Base-by-base conservation (phyloP, 75 land plant genomes). In the Adiantum capillusveneris region DNA sequence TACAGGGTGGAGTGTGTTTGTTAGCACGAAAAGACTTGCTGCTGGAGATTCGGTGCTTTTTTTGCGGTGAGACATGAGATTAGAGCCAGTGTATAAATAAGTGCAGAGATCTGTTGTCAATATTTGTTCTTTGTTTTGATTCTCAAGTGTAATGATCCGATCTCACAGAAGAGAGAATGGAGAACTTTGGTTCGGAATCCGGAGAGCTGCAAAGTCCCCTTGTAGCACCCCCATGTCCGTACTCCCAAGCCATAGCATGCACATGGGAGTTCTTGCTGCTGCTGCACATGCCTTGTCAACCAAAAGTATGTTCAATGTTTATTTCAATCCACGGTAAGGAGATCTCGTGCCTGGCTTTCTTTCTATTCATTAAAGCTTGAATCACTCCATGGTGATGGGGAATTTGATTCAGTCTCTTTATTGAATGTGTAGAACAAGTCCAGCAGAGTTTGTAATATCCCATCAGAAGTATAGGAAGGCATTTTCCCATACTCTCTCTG, bases 1-100 rank as follows among this genome's bases (percentile, higher is more conserved):
- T 13, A 91, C 92, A 48, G 97, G 97, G n/a, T 91, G 97, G 97
- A 87, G 97, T 76, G 88, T 86, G n/a, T 91, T 87, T 71, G 88
- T 91, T 5, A 91, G 86, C 56, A 80, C 80, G 64, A 91, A 91
- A 57, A 84, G 78, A 63, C 88, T 91, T 24, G 80, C 80, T 11
- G 89, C 97, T 56, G 97, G 97, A 42, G 97, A 91, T 78, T 82
- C 97, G 57, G 97, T 91, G 44, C 79, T 91, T n/a, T 91, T 91
- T 58, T 68, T 87, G 20, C 74, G 92, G 97, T 90, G 74, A 30
- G 62, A 50, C 18, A 62, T 19, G 37, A 29, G 31, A 3, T n/a
- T n/a, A n/a, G n/a, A n/a, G n/a, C n/a, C n/a, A n/a, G n/a, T n/a
- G n/a, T n/a, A n/a, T n/a, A n/a, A n/a, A n/a, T n/a, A n/a, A n/a